phyloP scores from a whole-genome alignment of 805 yeast genomes.

The Teunomyces stri region DNA sequence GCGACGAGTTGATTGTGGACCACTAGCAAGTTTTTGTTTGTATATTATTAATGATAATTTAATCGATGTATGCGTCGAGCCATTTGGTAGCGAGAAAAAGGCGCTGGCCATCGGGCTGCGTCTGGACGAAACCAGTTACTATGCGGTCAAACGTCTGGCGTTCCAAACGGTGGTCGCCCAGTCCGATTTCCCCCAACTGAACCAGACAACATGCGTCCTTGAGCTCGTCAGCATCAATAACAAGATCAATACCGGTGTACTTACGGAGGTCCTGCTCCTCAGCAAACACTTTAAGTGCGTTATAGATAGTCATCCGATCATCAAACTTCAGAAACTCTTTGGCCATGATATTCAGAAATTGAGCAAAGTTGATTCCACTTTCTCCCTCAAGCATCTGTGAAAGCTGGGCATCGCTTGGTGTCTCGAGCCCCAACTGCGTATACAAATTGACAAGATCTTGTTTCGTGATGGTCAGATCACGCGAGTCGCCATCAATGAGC shows the following conservation, averaged over 20 bases:
- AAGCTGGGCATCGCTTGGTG: constrained; percentile 43
- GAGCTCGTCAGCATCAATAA: constrained; percentile 49
- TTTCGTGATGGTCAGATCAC: constrained; percentile 61
- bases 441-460: constrained; percentile 56
- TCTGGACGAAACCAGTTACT: constrained; percentile 54
- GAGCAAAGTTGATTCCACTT: constrained; percentile 56
- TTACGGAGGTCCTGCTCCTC: constrained; percentile 20
- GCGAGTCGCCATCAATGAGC: constrained; percentile 71
- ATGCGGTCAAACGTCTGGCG: constrained; percentile 48
- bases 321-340: constrained; percentile 50
- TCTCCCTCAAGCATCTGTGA: constrained; percentile 45
- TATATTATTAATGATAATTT: constrained; percentile 1
- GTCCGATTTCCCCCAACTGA: constrained; percentile 44
- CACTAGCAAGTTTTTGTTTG: constrained; percentile 30
- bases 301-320: constrained; percentile 48
- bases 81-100: constrained; percentile 63
- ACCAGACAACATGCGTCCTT: constrained; percentile 46
- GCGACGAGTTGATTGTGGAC: constrained; percentile 94
- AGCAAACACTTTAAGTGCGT: constrained; percentile 59
- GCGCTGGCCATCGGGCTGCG: constrained; percentile 55
- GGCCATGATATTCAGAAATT: constrained; percentile 63
- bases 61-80: constrained; percentile 50
- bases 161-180: constrained; percentile 44
- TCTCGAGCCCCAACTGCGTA: constrained; percentile 49
- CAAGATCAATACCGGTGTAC: constrained; percentile 29